Conservation (phyloP, 805 yeast genomes). For the Lachancea meyersii region DNA sequence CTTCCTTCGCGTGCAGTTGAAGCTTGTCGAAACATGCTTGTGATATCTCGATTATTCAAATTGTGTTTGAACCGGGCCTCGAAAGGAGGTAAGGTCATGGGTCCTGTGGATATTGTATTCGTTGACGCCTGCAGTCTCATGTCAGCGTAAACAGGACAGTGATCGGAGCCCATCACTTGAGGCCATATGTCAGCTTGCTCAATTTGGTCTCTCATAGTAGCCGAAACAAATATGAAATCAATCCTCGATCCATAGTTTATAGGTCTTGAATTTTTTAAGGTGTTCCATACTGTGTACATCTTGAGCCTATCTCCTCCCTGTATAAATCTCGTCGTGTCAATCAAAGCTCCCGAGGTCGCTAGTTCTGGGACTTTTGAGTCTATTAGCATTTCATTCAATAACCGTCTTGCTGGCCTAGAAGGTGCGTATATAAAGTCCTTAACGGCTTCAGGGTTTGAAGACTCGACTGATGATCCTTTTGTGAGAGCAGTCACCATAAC, state of each 20-base stretch:
- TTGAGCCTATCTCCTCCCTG: slow-evolving; percentile 50
- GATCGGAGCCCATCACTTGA: slow-evolving; percentile 78
- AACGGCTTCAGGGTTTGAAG: slow-evolving; percentile 27
- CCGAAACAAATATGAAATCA: slow-evolving; percentile 61
- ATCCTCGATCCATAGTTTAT: slow-evolving; percentile 83
- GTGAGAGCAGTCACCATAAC: slow-evolving; percentile 34
- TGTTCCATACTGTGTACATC: slow-evolving; percentile 92
- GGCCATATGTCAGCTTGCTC: slow-evolving; percentile 54
- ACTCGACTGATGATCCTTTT: slow-evolving; percentile 34
- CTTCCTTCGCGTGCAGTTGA: background rate
- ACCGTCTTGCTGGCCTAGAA: slow-evolving; percentile 36
- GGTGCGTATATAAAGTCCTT: slow-evolving; percentile 33
- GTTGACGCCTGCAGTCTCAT: slow-evolving; percentile 28
- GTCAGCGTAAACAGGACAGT: slow-evolving; percentile 84
- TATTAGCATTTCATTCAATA: slow-evolving; percentile 42
- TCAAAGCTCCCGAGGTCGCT: slow-evolving; percentile 39
- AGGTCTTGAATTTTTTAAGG: slow-evolving; percentile 66
- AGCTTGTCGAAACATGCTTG: slow-evolving; percentile 31
- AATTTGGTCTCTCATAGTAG: slow-evolving; percentile 31
- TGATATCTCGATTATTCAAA: slow-evolving; percentile 32
- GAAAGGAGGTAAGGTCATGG: slow-evolving; percentile 33
- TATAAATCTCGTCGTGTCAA: slow-evolving; percentile 52
- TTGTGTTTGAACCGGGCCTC: slow-evolving; percentile 51
- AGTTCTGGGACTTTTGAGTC: slow-evolving; percentile 31
- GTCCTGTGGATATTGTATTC: background rate